Evolutionary conservation across 768 basidiomycete genomes (phyloP), one percentile per base, ranked within the genome.

Genomic region (Termitomyces sp.): DNA sequence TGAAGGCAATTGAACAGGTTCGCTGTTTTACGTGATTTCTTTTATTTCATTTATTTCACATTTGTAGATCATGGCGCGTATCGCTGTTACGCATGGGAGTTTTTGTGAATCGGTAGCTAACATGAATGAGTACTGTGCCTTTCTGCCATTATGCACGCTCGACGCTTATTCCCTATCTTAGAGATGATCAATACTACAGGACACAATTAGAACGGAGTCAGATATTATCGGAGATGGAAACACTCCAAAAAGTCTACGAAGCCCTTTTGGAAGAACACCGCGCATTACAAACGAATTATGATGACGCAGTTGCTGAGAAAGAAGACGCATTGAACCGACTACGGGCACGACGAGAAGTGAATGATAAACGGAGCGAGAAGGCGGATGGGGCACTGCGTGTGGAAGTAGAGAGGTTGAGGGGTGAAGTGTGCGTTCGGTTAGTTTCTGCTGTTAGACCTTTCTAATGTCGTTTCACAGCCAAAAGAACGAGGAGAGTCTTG

Each of bases 1-100:
- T 97, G 95, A 88, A 83, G 72, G 90, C 92, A 42, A 96, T 97
- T 59, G 95, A 97, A 72, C 89, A 92, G 80, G 94, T 92, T 59
- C 55, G 81, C 70, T 39, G 34, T 42, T 55, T 4, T 34, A 16
- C 18, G 5, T 16, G n/a, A 46, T 47, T 12, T 53, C 42, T 22
- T 51, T 18, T 16, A 37, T 33, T 6, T 36, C 33, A 37, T 41
- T 60, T 11, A 64, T 8, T n/a, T 15, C 18, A 34, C 11, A 18
- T 53, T 16, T 24, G 9, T 64, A 93, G 91, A 83, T 91, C 51
- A 93, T 93, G 88, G 78, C 79, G 18, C 91, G 87, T 68, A 86
- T 91, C 62, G 78, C 78, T 16, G 61, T 76, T n/a, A 71, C 76
- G 2, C 74, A 78, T n/a, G 75, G 70, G n/a, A 78, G 76, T 48